These are phyloP conservation scores for Tolypocladium album DNA, from an alignment of 2,329 filamentous ascomycete species.

Conservation along the genomic window DNA sequence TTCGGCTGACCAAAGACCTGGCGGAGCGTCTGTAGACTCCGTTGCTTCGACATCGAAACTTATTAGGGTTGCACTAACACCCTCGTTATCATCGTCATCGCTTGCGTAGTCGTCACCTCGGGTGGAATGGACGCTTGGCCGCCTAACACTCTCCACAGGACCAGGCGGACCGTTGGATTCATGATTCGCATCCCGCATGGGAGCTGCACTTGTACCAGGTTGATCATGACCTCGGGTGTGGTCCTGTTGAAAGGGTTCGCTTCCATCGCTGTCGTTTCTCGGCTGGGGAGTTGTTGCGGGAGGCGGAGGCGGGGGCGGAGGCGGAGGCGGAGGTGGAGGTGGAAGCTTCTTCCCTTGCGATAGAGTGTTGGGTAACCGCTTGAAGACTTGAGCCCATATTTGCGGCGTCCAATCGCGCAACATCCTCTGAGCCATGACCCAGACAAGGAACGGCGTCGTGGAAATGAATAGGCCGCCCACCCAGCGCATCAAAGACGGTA, in stretches of 20 bases:
- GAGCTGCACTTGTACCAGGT: slow-evolving; percentile 5
- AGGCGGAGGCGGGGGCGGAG: slow-evolving; percentile 7
- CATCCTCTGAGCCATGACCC: slow-evolving; percentile 30
- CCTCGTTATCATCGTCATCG: slow-evolving; percentile 46
- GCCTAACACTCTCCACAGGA: slow-evolving; percentile 22
- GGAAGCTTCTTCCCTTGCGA: slow-evolving; percentile 14
- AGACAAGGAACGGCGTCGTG: slow-evolving; percentile 35
- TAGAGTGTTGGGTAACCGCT: slow-evolving; percentile 26
- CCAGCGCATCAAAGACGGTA: slow-evolving; percentile 31
- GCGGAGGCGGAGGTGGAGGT: slow-evolving; percentile 9
- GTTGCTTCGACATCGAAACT: slow-evolving; percentile 51
- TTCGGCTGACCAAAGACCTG: slow-evolving; percentile 48
- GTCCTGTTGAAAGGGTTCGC: background rate
- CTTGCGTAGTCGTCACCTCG: slow-evolving; percentile 42
- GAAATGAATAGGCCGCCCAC: slow-evolving; percentile 28
- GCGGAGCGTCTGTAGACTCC: slow-evolving; percentile 37
- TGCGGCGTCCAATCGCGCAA: slow-evolving; percentile 22
- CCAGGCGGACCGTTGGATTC: slow-evolving; percentile 14
- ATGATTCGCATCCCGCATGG: slow-evolving; percentile 18
- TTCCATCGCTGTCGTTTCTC: background rate
- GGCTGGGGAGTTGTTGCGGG: background rate
- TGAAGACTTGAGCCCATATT: slow-evolving; percentile 28
- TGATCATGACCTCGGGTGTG: background rate
- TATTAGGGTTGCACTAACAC: slow-evolving; percentile 45
- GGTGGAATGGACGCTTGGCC: slow-evolving; percentile 35